Percentiles rank a stretch among this genome's conserved stretches.
These are phyloP conservation scores for Cercis canadensis DNA, from an alignment of 306 rosid species.

Conservation along the genomic window DNA sequence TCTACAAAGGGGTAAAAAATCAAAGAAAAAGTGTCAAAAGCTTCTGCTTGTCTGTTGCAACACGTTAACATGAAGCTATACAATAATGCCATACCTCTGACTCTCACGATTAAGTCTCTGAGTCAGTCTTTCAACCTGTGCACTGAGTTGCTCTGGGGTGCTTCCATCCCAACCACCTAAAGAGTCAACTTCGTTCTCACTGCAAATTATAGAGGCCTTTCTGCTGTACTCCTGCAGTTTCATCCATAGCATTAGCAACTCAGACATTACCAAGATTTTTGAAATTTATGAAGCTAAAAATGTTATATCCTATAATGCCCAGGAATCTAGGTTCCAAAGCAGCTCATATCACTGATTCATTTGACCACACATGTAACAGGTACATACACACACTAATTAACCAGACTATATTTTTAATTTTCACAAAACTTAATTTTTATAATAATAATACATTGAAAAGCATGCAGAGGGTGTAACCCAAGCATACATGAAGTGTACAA, in stretches of 20 bases:
- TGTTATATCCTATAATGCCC: background rate
- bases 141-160: constrained; percentile 82
- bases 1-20: constrained; percentile 44
- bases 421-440: no score
- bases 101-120: constrained; percentile 72
- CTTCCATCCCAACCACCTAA: constrained; percentile 67
- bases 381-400: no score
- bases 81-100: constrained; percentile 51
- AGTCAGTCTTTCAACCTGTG: constrained; percentile 61
- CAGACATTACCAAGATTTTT: background rate
- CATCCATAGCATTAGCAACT: constrained; percentile 36
- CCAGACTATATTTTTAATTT: background rate
- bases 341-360: constrained; percentile 26
- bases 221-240: constrained; percentile 64
- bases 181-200: constrained; percentile 66
- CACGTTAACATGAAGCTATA: constrained; percentile 20
- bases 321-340: background rate
- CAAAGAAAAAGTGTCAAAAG: constrained; percentile 11
- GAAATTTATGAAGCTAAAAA: background rate
- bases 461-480: no score
- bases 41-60: constrained; percentile 28
- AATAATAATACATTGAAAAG: no score
- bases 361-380: background rate
- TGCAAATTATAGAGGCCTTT: constrained; percentile 84
- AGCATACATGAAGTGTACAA: no score